Conservation (phyloP, 768 basidiomycete genomes). For the Lactarius sanguifluus region DNA sequence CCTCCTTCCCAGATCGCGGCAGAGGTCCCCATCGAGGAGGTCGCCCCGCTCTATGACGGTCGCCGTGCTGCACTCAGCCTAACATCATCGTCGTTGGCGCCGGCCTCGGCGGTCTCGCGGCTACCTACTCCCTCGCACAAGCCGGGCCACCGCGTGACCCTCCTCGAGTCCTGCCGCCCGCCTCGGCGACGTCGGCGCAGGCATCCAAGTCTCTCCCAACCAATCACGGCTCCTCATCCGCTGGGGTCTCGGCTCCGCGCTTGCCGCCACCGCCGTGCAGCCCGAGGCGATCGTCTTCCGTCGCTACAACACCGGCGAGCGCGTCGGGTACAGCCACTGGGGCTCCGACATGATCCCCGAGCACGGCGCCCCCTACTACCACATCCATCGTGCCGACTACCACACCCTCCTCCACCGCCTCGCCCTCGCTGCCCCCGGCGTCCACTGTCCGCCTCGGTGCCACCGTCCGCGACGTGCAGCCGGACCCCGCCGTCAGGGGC, state of each 20-base stretch:
- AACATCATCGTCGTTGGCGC: conserved; percentile 44
- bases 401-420: conserved; percentile 43
- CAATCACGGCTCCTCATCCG: conserved; percentile 39
- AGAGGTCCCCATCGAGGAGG: conserved; percentile 22
- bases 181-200: conserved; percentile 45
- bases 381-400: conserved; percentile 46
- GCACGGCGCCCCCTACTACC: conserved; percentile 44
- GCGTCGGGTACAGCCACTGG: conserved; percentile 42
- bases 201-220: conserved; percentile 46
- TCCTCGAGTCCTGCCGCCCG: conserved; percentile 41
- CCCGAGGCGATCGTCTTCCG: conserved; percentile 43
- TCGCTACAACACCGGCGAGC: conserved; percentile 39
- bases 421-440: conserved; percentile 32
- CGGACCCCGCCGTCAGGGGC: conserved; percentile 31
- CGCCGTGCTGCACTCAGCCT: conserved; percentile 38
- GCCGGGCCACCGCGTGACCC: conserved; percentile 43
- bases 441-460: conserved; percentile 39
- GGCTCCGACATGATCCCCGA: conserved; percentile 34
- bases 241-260: conserved; percentile 41
- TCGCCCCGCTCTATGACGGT: conserved; percentile 34
- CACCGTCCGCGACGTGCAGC: conserved; percentile 36
- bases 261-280: conserved; percentile 37
- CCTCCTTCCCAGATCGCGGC: conserved; percentile 1
- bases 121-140: conserved; percentile 40
- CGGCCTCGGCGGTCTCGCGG: conserved; percentile 44